Base-by-base conservation (phyloP, 257 asterid genomes). In the Scutellaria galericulata region DNA sequence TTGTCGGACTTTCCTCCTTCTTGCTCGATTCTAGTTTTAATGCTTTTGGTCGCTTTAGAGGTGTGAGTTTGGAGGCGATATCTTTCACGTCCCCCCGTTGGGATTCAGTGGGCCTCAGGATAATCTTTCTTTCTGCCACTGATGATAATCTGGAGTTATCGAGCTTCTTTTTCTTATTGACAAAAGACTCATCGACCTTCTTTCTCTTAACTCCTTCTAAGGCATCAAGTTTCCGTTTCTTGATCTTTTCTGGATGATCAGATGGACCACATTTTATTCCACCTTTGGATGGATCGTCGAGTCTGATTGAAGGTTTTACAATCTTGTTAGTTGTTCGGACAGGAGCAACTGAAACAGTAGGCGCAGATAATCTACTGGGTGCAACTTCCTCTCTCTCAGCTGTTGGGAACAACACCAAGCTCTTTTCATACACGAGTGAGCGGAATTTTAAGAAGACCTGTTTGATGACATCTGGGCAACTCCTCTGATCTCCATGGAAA, bases 381-480 rank as follows among this genome's bases (percentile, higher is more conserved):
- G 47, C 81, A 44, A 73, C 57, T 64, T 85, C 70, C 61, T 83
- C 91, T 5, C 50, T 82, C 57, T 85, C 92, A 42, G 73, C 31
- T 4, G 87, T 50, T 39, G 80, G 81, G n/a, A 59, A 50, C 18
- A 63, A 63, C 39, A 76, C 57, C 81, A 88, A 79, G 78, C 97
- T 88, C 79, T 90, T 93, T 81, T 84, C 94, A 69, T 81, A 90
- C 45, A 90, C 95, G 50, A 90, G 89, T 18, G 89, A 82, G 27
- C 98, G 89, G 57, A 78, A 93, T 75, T 79, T 89, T 78, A 83
- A 67, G 81, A 93, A 83, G 37, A 85, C 72, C 60, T 78, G 78
- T 6, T 75, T 76, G 57, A 83, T 46, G 22, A 70, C 70, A 63
- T 77, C 82, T 40, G 88, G 86, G 71, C 85, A 77, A 50, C 80